These are phyloP conservation scores for Persicaria tinctoria DNA, from an alignment of 148 eudicot species.

Conservation along the genomic window DNA sequence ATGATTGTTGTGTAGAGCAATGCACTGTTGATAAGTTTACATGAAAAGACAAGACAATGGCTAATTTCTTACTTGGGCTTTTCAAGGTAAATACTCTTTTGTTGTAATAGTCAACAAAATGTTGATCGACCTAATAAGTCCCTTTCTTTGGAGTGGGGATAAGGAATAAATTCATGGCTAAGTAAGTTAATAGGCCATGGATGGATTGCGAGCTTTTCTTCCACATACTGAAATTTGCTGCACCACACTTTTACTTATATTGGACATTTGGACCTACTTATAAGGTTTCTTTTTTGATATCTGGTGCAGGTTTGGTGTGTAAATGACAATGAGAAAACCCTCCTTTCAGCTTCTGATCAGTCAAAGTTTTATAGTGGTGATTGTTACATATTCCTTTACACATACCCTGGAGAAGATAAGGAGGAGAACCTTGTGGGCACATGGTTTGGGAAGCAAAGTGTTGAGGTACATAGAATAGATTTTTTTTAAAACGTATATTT, in stretches of 20 bases:
- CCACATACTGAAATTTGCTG: neutral
- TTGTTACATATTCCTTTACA: constrained; percentile 86
- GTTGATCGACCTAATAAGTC: neutral
- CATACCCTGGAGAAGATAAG: constrained; percentile 81
- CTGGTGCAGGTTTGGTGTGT: constrained; percentile 79
- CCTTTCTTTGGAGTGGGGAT: neutral
- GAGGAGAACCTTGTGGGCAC: constrained; percentile 94
- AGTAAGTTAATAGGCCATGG: neutral
- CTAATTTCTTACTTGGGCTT: neutral
- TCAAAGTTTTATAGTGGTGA: constrained; percentile 94
- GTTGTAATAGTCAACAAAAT: neutral
- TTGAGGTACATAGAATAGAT: constrained; percentile 43
- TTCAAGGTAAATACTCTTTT: neutral
- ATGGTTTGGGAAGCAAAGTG: constrained; percentile 92
- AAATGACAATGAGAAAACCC: constrained; percentile 57
- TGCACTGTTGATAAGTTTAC: neutral
- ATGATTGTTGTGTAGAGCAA: neutral
- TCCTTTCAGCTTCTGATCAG: constrained; percentile 64
- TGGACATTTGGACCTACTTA: neutral
- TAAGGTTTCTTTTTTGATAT: constrained; percentile 14
- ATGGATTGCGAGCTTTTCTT: neutral
- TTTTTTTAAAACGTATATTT: neutral
- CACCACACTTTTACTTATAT: neutral
- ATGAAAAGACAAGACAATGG: neutral
- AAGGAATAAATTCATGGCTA: neutral